Percentiles rank a stretch among this genome's conserved stretches.
These are phyloP conservation scores for Aspergillus biplanus DNA, from an alignment of 495 filamentous ascomycete species.

Conservation along the genomic window DNA sequence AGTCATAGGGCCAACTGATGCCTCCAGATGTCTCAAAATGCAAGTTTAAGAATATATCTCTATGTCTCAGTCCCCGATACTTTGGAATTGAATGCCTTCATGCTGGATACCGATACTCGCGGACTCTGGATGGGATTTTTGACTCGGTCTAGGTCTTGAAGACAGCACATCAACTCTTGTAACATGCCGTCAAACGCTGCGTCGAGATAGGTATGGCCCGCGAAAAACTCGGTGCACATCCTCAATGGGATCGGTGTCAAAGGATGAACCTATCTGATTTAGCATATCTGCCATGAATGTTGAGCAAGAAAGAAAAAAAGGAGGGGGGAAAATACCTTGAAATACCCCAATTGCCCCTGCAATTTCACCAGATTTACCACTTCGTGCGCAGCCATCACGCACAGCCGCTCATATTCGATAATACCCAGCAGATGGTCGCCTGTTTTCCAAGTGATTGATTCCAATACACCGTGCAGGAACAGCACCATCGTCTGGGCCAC, in stretches of 20 bases:
- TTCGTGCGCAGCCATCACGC: conserved; percentile 28
- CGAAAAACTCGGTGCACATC: conserved; percentile 32
- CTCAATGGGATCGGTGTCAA: conserved; percentile 29
- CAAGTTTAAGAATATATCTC: neutral
- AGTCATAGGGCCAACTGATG: conserved; percentile 5
- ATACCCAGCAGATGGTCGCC: conserved; percentile 29
- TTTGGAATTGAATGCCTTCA: neutral
- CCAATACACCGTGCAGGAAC: conserved; percentile 30
- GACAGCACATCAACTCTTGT: conserved; percentile 26
- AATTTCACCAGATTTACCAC: conserved; percentile 28
- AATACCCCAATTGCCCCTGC: conserved; percentile 29
- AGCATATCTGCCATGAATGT: neutral
- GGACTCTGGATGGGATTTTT: conserved; percentile 26
- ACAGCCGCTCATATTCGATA: conserved; percentile 30
- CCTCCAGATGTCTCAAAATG: neutral
- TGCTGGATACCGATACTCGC: conserved; percentile 4
- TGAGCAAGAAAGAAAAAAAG: neutral
- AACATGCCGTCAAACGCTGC: conserved; percentile 27
- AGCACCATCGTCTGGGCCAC: conserved; percentile 49
- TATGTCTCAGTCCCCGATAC: no score
- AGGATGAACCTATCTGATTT: conserved; percentile 26
- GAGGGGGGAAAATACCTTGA: conserved; percentile 20
- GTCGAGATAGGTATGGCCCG: conserved; percentile 26
- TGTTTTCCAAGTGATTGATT: conserved; percentile 30
- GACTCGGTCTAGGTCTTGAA: conserved; percentile 28